Conservation (phyloP, 192 early-diverging fungal genomes). For the Backusella morwellensis region DNA sequence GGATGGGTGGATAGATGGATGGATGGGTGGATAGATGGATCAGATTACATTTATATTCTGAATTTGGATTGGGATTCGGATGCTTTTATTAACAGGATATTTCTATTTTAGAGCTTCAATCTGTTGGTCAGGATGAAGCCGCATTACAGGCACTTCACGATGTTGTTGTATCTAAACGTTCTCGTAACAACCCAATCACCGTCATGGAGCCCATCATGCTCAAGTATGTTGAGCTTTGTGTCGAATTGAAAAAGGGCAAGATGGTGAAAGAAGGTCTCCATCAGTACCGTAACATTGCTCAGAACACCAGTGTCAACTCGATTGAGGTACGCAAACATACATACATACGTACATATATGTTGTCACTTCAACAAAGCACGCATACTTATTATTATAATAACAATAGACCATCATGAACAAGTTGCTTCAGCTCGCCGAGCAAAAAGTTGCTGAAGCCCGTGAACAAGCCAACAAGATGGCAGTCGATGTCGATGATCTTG, state of each 20-base stretch:
- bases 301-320: constrained; percentile 88
- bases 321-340: constrained; percentile 62
- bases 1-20: not conserved
- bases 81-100: not conserved
- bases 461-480: constrained; percentile 86
- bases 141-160: constrained; percentile 91
- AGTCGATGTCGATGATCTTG: constrained; percentile 92
- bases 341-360: too few relatives aligned
- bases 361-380: not conserved
- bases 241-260: constrained; percentile 86
- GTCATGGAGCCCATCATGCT: constrained; percentile 92
- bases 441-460: constrained; percentile 89
- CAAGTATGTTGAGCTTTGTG: constrained; percentile 90
- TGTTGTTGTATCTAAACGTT: constrained; percentile 86
- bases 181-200: constrained; percentile 74
- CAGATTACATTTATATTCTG: not conserved
- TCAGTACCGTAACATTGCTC: constrained; percentile 98
- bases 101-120: constrained; percentile 63
- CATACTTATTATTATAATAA: not conserved
- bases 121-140: constrained; percentile 78
- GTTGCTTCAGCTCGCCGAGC: constrained; percentile 86
- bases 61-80: not conserved
- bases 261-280: constrained; percentile 93
- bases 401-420: constrained; percentile 74
- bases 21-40: not conserved